These are phyloP conservation scores for Aspergillus brunneoviolaceus DNA, from an alignment of 2,329 filamentous ascomycete species.

Conservation along the genomic window DNA sequence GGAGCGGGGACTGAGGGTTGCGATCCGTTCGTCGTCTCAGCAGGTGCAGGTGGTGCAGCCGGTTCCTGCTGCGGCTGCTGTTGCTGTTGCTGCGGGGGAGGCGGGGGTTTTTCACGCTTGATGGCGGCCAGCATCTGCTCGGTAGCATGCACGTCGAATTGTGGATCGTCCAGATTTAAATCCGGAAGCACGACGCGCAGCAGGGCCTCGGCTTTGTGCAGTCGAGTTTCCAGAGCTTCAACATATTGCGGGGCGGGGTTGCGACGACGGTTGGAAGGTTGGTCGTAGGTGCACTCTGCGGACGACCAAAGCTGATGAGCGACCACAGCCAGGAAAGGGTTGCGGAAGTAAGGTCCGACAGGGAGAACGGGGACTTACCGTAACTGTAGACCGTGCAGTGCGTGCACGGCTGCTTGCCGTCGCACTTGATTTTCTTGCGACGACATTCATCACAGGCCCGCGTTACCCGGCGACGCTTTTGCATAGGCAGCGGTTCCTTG, in stretches of 20 bases:
- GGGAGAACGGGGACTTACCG: slow-evolving; percentile 58
- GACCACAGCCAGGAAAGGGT: background rate
- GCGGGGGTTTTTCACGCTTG: slow-evolving; percentile 36
- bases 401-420: slow-evolving; percentile 84
- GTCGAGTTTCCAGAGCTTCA: slow-evolving; percentile 77
- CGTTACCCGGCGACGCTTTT: slow-evolving; percentile 76
- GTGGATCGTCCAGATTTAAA: slow-evolving; percentile 80
- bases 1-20: slow-evolving; percentile 22
- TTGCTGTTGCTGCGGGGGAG: slow-evolving; percentile 13
- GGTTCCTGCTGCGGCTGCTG: slow-evolving; percentile 16
- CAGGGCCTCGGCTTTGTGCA: slow-evolving; percentile 79
- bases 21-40: slow-evolving; percentile 12
- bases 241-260: slow-evolving; percentile 93
- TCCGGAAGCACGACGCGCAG: slow-evolving; percentile 79
- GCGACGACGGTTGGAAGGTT: slow-evolving; percentile 84
- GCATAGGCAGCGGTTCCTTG: slow-evolving; percentile 55
- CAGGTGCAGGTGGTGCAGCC: background rate
- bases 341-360: background rate
- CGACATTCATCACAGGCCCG: slow-evolving; percentile 80
- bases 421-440: slow-evolving; percentile 84
- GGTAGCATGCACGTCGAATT: slow-evolving; percentile 72
- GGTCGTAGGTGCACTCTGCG: slow-evolving; percentile 89
- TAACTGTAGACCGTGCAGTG: slow-evolving; percentile 99
- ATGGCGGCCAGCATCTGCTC: slow-evolving; percentile 59
- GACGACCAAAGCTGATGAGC: background rate